Conservation (phyloP, 768 basidiomycete species). For the Mycena metata region DNA sequence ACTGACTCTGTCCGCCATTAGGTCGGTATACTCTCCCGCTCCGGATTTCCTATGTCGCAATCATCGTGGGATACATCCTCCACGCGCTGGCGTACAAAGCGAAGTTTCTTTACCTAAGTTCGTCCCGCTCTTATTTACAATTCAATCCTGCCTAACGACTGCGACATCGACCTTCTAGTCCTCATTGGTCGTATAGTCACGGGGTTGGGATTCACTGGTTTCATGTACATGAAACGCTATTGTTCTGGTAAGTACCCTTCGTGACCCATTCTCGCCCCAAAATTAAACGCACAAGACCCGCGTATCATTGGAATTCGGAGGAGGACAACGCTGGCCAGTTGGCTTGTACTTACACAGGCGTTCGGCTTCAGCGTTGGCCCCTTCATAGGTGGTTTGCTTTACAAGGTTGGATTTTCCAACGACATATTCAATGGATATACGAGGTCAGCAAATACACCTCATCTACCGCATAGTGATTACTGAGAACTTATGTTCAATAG, state of each 20-base stretch:
- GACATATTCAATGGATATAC: conserved; percentile 65
- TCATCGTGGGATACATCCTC: conserved; percentile 68
- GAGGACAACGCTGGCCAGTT: conserved; percentile 62
- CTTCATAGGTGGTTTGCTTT: conserved; percentile 64
- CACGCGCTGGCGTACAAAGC: conserved; percentile 71
- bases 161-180: background rate
- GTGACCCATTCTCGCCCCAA: background rate
- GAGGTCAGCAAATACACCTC: conserved; percentile 30
- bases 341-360: conserved; percentile 63
- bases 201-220: conserved; percentile 53
- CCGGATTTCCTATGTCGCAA: conserved; percentile 64
- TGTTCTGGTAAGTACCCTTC: conserved; percentile 47
- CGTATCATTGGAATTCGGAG: conserved; percentile 56
- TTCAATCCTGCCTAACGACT: no score
- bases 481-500: conserved; percentile 37
- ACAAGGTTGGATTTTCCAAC: conserved; percentile 60
- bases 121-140: no score
- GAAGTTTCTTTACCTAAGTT: conserved; percentile 52
- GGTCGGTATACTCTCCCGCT: conserved; percentile 70
- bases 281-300: conserved; percentile 46
- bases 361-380: conserved; percentile 63
- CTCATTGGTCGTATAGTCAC: conserved; percentile 62
- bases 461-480: background rate
- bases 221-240: conserved; percentile 63
- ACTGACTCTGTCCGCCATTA: conserved; percentile 39